Conservation (phyloP, 345 rosid genomes). For the Eucalyptus albens region DNA sequence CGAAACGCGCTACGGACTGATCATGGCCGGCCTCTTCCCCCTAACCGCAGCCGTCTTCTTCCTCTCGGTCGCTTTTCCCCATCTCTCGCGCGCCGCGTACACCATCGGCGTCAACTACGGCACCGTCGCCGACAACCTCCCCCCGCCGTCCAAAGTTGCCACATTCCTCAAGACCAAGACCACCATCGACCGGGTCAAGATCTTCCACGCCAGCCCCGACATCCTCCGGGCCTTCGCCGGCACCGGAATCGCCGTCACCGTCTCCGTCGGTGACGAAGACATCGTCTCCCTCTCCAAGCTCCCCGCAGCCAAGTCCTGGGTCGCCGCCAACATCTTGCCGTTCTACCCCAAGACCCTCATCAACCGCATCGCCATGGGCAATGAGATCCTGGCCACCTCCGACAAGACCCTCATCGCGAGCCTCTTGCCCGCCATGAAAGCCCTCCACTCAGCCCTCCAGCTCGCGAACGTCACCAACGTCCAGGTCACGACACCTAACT, state of each 20-base stretch:
- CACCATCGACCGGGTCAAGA: constrained; percentile 49
- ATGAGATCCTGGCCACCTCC: constrained; percentile 15
- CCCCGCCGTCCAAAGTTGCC: constrained; percentile 54
- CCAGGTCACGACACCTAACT: constrained; percentile 64
- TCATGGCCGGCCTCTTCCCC: not conserved
- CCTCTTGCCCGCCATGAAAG: constrained; percentile 55
- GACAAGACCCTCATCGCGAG: constrained; percentile 50
- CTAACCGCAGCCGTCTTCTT: not conserved
- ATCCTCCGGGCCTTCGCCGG: constrained; percentile 59
- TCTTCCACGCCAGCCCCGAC: constrained; percentile 63
- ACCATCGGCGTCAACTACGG: constrained; percentile 79
- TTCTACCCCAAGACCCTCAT: constrained; percentile 34
- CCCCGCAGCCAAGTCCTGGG: constrained; percentile 48
- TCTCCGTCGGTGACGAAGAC: constrained; percentile 56
- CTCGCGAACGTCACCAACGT: constrained; percentile 36
- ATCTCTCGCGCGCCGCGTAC: constrained; percentile 13
- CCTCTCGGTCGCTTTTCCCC: not conserved
- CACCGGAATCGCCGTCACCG: constrained; percentile 54
- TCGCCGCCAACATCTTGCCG: constrained; percentile 37
- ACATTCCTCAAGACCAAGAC: constrained; percentile 54
- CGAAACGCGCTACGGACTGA: not conserved
- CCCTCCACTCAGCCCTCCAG: constrained; percentile 40
- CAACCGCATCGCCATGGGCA: not conserved
- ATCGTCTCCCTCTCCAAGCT: constrained; percentile 41
- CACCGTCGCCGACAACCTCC: constrained; percentile 65